phyloP scores from a whole-genome alignment of 495 filamentous ascomycete species.

The Lasiosphaeria ovina region DNA sequence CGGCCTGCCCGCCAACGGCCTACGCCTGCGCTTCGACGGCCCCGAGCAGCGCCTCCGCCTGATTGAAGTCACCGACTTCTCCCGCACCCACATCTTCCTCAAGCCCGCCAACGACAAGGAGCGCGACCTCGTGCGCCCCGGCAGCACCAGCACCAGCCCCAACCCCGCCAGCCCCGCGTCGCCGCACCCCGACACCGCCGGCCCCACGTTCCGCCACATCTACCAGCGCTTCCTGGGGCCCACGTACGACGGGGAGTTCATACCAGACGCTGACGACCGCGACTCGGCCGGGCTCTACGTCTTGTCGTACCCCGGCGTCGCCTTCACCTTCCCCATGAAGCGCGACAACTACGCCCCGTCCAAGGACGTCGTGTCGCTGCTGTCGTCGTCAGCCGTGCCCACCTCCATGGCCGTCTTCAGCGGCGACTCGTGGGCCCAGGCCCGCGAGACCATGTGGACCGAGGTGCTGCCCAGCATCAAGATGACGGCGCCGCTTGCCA shows the following conservation, averaged over 20 bases:
- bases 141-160: constrained; percentile 38
- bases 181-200: constrained; percentile 38
- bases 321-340: constrained; percentile 83
- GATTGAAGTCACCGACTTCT: constrained; percentile 88
- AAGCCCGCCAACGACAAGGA: constrained; percentile 72
- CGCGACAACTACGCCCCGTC: constrained; percentile 72
- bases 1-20: constrained; percentile 74
- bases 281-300: constrained; percentile 60
- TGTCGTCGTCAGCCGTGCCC: constrained; percentile 73
- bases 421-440: constrained; percentile 85
- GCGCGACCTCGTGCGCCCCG: constrained; percentile 72
- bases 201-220: constrained; percentile 85
- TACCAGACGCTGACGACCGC: constrained; percentile 42
- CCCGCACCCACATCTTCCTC: constrained; percentile 77
- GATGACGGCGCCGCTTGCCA: constrained; percentile 40
- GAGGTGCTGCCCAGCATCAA: constrained; percentile 66
- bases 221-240: constrained; percentile 89
- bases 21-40: constrained; percentile 90
- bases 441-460: constrained; percentile 71
- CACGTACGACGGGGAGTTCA: constrained; percentile 87
- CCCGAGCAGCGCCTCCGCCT: constrained; percentile 86
- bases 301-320: constrained; percentile 88
- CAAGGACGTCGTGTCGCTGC: constrained; percentile 80
- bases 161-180: constrained; percentile 30
- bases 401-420: constrained; percentile 84